These are phyloP conservation scores for Porogramme epimiltina DNA, from an alignment of 1,284 basidiomycete species.

Conservation along the genomic window DNA sequence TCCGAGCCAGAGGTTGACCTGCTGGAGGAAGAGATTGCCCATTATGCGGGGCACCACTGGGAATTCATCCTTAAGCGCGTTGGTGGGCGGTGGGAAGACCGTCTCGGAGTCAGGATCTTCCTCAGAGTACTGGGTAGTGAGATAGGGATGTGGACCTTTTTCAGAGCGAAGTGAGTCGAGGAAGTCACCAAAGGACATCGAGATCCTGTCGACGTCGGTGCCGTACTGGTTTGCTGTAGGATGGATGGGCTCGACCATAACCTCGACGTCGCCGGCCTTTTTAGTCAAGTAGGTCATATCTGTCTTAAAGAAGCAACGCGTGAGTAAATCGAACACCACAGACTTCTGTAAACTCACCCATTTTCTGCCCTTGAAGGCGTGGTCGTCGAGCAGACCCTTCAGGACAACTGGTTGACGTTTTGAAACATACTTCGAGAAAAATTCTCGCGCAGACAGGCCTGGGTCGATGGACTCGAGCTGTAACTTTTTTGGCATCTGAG, in stretches of 20 bases:
- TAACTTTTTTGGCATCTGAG: constrained; percentile 5
- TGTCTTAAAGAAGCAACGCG: background rate
- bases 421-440: constrained; percentile 30
- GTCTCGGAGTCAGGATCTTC: constrained; percentile 31
- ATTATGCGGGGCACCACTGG: constrained; percentile 33
- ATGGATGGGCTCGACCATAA: constrained; percentile 36
- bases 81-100: constrained; percentile 33
- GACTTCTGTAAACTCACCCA: constrained; percentile 28
- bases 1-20: constrained; percentile 37
- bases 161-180: constrained; percentile 23
- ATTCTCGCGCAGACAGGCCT: constrained; percentile 17
- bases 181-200: constrained; percentile 31
- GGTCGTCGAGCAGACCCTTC: constrained; percentile 30
- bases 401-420: constrained; percentile 30
- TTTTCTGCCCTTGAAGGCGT: constrained; percentile 27
- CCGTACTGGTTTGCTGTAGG: constrained; percentile 30
- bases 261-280: constrained; percentile 30
- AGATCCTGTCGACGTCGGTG: constrained; percentile 30
- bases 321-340: background rate
- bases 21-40: constrained; percentile 35
- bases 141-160: constrained; percentile 29
- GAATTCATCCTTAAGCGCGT: constrained; percentile 32
- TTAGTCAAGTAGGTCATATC: constrained; percentile 28
- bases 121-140: constrained; percentile 36
- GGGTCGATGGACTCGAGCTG: constrained; percentile 21